These are phyloP conservation scores for Globisporangium polare DNA, from an alignment of 352 stramenopile genomes.

Conservation along the genomic window DNA sequence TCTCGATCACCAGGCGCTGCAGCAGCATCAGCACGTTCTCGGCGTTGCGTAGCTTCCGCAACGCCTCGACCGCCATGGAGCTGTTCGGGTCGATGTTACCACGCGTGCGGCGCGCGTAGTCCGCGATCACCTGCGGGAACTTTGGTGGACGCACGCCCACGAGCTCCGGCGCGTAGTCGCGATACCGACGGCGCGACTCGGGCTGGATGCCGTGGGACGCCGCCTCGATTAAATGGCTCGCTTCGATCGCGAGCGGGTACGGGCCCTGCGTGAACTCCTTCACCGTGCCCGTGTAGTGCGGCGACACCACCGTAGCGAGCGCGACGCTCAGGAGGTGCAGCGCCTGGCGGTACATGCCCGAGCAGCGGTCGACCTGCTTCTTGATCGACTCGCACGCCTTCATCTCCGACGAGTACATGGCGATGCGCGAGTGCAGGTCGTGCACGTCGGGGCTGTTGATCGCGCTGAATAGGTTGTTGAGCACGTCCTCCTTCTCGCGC, in stretches of 20 bases:
- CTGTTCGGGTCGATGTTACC: constrained; percentile 33
- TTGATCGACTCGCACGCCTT: constrained; percentile 69
- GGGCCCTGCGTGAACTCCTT: constrained; percentile 71
- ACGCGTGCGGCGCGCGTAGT: constrained; percentile 39
- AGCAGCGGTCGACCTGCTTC: constrained; percentile 72
- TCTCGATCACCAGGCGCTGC: constrained; percentile 79
- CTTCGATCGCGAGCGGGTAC: constrained; percentile 76
- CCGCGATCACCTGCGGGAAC: constrained; percentile 42
- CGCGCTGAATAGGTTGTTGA: constrained; percentile 56
- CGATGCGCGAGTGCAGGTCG: constrained; percentile 68
- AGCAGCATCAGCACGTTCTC: constrained; percentile 82
- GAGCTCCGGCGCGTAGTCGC: constrained; percentile 48
- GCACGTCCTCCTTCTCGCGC: constrained; percentile 67
- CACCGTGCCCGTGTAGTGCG: constrained; percentile 65
- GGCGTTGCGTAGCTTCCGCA: constrained; percentile 69
- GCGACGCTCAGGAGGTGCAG: constrained; percentile 67
- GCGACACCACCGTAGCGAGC: constrained; percentile 64
- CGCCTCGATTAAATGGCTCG: constrained; percentile 66
- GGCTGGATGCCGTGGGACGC: constrained; percentile 71
- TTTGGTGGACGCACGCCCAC: constrained; percentile 40
- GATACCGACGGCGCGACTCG: constrained; percentile 69
- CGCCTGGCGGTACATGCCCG: constrained; percentile 71
- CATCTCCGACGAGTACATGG: constrained; percentile 73
- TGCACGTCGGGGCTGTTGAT: constrained; percentile 61
- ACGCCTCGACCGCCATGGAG: constrained; percentile 62